Base-by-base conservation (phyloP, 805 yeast genomes). In the Brettanomyces nanus region DNA sequence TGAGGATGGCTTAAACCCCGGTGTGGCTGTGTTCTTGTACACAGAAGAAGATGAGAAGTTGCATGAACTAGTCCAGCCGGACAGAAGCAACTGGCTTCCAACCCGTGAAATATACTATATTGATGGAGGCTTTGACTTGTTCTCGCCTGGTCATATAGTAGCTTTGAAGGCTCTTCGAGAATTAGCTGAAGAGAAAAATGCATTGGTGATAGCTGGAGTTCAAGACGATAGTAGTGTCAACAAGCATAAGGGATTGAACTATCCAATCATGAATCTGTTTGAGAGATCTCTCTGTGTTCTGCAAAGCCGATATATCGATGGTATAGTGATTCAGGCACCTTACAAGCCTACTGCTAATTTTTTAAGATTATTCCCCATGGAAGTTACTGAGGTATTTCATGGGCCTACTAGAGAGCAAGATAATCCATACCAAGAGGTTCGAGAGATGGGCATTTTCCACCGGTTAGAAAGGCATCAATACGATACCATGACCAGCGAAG, bases 71-170 rank as follows among this genome's bases (percentile, higher is more conserved):
- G 15, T 22, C 10, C 19, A 29, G 6, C 66, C 71, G 4, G 56
- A 59, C 6, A 31, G 43, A 10, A 40, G 33, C 3, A 31, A 40
- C 3, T 44, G 42, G 39, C 9, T 19, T 19, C 22, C 41, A 13
- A 45, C n/a, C 27, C 39, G 31, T 41, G 41, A 36, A 44, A 50
- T 69, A 11, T 65, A 65, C 36, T 85, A 82, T 52, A 69, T 85
- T 14, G 82, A 77, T 46, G 97, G 97, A 10, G 82, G 83, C 1
- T 92, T 89, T 63, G 98, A 92, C 58, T 67, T 92, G 38, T 89
- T 92, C 62, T 87, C 86, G 57, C 87, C 95, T 17, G 97, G 95
- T 17, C 97, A 92, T 56, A 85, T 90, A 40, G 81, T 78, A 47
- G 80, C 80, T 7, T 65, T 90, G 44, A 63, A 71, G 40, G 54